Evolutionary conservation across 2,329 filamentous ascomycete genomes (phyloP).

Genomic region (Colletotrichum destructivum): DNA sequence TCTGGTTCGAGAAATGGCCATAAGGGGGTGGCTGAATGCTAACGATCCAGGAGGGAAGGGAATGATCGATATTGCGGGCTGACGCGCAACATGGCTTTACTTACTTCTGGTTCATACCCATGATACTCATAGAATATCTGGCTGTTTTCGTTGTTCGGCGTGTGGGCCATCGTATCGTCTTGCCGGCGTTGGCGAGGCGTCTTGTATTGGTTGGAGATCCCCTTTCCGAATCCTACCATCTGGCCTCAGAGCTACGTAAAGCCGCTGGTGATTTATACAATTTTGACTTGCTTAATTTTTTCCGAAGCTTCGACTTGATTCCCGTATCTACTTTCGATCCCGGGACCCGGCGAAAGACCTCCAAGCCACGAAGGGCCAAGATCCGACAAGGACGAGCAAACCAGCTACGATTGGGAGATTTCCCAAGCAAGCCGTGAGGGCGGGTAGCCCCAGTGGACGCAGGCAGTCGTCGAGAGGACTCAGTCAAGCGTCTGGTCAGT

Average conservation of each 20-base stretch:
- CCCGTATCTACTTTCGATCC: slow-evolving; percentile 9
- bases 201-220: slow-evolving; percentile 23
- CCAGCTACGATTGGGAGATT: slow-evolving; percentile 29
- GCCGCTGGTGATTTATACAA: slow-evolving; percentile 34
- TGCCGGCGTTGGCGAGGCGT: slow-evolving; percentile 2
- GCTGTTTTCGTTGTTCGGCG: slow-evolving; percentile 26
- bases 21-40: slow-evolving; percentile 1
- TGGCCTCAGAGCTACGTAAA: slow-evolving; percentile 20
- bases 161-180: slow-evolving; percentile 31
- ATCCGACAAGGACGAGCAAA: slow-evolving; percentile 28
- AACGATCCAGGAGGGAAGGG: neutral
- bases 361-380: slow-evolving; percentile 26
- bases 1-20: slow-evolving; percentile 6
- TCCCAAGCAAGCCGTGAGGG: slow-evolving; percentile 14
- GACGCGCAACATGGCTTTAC: slow-evolving; percentile 13
- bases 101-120: slow-evolving; percentile 36
- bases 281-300: slow-evolving; percentile 6
- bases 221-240: slow-evolving; percentile 26
- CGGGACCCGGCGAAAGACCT: slow-evolving; percentile 19
- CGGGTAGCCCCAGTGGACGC: slow-evolving; percentile 24
- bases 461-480: slow-evolving; percentile 4
- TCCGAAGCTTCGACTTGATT: slow-evolving; percentile 26
- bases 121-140: slow-evolving; percentile 36
- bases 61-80: neutral
- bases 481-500: slow-evolving; percentile 25